Percentiles rank a stretch among this genome's conserved stretches.
phyloP scores from a whole-genome alignment of 2,329 filamentous ascomycete species.

The Bipolaris bicolor region DNA sequence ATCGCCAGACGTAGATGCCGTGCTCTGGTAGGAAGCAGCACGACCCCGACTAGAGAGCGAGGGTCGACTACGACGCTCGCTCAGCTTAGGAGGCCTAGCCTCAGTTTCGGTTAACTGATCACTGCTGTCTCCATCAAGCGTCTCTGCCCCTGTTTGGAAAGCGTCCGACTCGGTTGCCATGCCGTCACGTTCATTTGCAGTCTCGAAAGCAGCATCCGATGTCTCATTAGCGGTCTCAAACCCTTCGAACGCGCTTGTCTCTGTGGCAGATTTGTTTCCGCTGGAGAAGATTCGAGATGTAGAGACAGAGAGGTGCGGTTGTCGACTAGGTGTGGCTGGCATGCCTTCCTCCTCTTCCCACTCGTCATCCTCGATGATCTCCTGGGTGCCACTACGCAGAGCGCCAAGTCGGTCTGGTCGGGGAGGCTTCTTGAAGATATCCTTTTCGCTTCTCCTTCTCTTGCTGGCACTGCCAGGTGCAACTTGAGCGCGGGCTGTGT shows the following conservation, averaged over 20 bases:
- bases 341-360: conserved; percentile 82
- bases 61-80: conserved; percentile 47
- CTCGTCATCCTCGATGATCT: conserved; percentile 75
- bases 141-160: conserved; percentile 91
- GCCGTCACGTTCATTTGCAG: conserved; percentile 74
- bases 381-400: conserved; percentile 72
- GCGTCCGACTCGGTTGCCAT: conserved; percentile 85
- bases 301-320: conserved; percentile 30
- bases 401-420: conserved; percentile 77
- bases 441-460: conserved; percentile 62
- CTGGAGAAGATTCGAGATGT: conserved; percentile 41
- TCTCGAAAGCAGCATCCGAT: conserved; percentile 69
- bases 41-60: conserved; percentile 58
- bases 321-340: conserved; percentile 62
- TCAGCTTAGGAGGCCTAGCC: conserved; percentile 47
- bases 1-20: conserved; percentile 82
- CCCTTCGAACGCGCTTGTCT: conserved; percentile 62
- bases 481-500: conserved; percentile 64
- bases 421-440: conserved; percentile 76
- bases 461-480: conserved; percentile 57
- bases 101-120: conserved; percentile 90
- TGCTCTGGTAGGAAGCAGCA: conserved; percentile 79
- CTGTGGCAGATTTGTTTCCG: conserved; percentile 44
- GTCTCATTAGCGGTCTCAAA: conserved; percentile 83
- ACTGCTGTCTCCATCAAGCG: conserved; percentile 70